phyloP scores from a whole-genome alignment of 129 eudicot species.

The Saussurea involucrata region DNA sequence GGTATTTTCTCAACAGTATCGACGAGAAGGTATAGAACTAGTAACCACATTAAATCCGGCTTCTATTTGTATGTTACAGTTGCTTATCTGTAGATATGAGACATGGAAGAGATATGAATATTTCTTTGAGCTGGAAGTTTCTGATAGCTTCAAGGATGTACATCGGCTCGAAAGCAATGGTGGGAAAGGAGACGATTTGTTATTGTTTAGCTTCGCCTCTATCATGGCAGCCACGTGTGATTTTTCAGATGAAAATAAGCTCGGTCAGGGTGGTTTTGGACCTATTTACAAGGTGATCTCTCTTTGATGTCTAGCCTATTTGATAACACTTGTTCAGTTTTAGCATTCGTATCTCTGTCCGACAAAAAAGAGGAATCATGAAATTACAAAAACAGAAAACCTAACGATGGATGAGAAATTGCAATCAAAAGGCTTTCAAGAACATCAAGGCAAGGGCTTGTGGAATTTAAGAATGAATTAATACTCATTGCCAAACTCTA shows the following conservation, averaged over 20 bases:
- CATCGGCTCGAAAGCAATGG: slow-evolving; percentile 17
- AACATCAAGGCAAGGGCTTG: slow-evolving; percentile 42
- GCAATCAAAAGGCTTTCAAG: slow-evolving; percentile 44
- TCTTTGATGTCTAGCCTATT: neutral
- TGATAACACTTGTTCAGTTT: neutral
- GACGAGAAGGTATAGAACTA: slow-evolving; percentile 18
- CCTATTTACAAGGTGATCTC: slow-evolving; percentile 45
- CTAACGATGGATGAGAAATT: slow-evolving; percentile 30
- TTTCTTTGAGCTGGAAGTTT: slow-evolving; percentile 30
- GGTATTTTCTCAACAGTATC: too few species aligned
- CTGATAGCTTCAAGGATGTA: slow-evolving; percentile 31
- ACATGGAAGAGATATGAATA: slow-evolving; percentile 17
- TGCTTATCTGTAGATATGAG: slow-evolving; percentile 17
- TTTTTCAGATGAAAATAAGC: slow-evolving; percentile 40
- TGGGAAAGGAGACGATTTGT: slow-evolving; percentile 29
- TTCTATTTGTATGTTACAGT: neutral
- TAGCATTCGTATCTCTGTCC: neutral
- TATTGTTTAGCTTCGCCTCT: slow-evolving; percentile 29
- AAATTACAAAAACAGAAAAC: slow-evolving; percentile 10
- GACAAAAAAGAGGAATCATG: neutral
- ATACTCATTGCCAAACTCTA: slow-evolving; percentile 40
- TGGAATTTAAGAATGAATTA: slow-evolving; percentile 48
- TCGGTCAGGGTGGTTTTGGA: slow-evolving; percentile 59
- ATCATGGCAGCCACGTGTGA: slow-evolving; percentile 32
- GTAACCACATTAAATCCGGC: neutral